phyloP scores from a whole-genome alignment of 2,329 filamentous ascomycete species.

The Colletotrichum acutatum region DNA sequence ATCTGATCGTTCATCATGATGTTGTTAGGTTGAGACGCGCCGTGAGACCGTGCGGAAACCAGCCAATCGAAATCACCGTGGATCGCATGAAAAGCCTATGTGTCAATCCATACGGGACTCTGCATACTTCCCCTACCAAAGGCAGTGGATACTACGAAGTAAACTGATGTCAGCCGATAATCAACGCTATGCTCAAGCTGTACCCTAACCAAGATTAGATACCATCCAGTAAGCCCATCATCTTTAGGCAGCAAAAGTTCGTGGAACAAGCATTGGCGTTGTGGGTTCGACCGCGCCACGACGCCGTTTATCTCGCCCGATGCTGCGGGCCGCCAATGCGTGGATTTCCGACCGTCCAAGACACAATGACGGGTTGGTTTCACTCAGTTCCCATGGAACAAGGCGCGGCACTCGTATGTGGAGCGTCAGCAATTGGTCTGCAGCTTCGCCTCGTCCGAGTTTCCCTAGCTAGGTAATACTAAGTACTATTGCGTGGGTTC shows the following conservation, averaged over 20 bases:
- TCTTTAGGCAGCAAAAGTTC: background rate
- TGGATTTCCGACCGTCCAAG: background rate
- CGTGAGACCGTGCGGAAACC: too few relatives aligned
- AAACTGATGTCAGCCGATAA: background rate
- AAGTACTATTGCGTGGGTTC: background rate
- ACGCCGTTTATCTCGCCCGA: background rate
- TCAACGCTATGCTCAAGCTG: background rate
- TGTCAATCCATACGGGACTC: too few relatives aligned
- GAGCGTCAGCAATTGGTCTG: background rate
- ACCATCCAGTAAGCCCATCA: background rate
- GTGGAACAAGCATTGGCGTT: background rate
- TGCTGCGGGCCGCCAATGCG: background rate
- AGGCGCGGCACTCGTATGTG: background rate
- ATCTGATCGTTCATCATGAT: too few relatives aligned
- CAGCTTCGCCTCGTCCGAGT: constrained; percentile 1
- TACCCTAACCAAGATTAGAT: background rate
- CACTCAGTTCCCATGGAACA: background rate
- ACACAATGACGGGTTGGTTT: background rate
- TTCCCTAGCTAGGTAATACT: background rate
- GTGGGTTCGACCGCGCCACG: background rate
- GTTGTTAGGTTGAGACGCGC: too few relatives aligned
- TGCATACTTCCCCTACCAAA: too few relatives aligned
- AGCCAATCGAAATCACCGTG: too few relatives aligned
- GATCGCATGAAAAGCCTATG: too few relatives aligned
- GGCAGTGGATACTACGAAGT: too few relatives aligned